A percentile compares a stretch with the other conserved stretches of the same genome.
These are phyloP conservation scores for Termitomyces sp. DNA, from an alignment of 768 basidiomycete species.

Conservation along the genomic window DNA sequence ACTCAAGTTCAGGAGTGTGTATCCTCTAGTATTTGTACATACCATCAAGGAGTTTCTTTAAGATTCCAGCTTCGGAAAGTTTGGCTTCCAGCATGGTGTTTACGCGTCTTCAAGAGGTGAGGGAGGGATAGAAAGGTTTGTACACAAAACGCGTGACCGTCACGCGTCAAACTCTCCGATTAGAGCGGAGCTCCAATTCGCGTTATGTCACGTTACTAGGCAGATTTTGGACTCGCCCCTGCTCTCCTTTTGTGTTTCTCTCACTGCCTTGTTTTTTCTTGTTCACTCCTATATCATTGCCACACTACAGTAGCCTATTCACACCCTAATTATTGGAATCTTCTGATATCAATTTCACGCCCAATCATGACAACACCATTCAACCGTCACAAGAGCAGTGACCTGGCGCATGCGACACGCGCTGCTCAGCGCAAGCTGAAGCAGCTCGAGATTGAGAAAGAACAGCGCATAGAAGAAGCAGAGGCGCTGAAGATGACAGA, in stretches of 20 bases:
- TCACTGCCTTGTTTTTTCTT: slow-evolving; percentile 2
- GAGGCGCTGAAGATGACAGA: slow-evolving; percentile 59
- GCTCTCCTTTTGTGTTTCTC: slow-evolving; percentile 6
- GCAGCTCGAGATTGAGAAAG: slow-evolving; percentile 47
- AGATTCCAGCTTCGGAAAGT: slow-evolving; percentile 78
- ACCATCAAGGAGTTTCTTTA: slow-evolving; percentile 96
- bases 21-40: slow-evolving; percentile 20
- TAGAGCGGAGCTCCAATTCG: slow-evolving; percentile 29
- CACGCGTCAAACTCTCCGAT: slow-evolving; percentile 28
- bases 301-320: not conserved
- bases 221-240: too few species aligned
- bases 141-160: slow-evolving; percentile 17
- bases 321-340: not conserved
- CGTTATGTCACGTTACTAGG: slow-evolving; percentile 4
- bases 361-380: slow-evolving; percentile 8
- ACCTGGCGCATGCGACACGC: slow-evolving; percentile 28
- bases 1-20: not conserved
- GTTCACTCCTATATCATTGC: slow-evolving; percentile 4
- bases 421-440: slow-evolving; percentile 45
- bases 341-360: not conserved
- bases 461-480: slow-evolving; percentile 50
- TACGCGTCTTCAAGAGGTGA: slow-evolving; percentile 24
- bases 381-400: slow-evolving; percentile 17
- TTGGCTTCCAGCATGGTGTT: slow-evolving; percentile 83
- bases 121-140: slow-evolving; percentile 13